Evolutionary conservation across 1,284 basidiomycete genomes (phyloP).

Genomic region (Ceratobasidium sp.): DNA sequence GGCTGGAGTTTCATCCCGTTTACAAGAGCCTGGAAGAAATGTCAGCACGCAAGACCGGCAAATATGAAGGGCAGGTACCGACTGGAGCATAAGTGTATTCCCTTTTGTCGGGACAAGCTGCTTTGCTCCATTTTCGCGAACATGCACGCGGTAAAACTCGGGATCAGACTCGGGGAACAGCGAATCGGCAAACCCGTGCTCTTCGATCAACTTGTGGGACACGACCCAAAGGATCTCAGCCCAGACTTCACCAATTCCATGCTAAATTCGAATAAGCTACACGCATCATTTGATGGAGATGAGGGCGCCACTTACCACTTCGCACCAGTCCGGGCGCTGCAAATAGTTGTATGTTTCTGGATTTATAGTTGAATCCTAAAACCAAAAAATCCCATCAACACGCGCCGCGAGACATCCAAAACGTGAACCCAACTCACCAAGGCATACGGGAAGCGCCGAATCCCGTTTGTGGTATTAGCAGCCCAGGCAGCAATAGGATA

Average conservation of each 20-base stretch:
- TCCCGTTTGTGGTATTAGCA: constrained; percentile 61
- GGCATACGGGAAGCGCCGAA: constrained; percentile 64
- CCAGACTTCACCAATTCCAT: constrained; percentile 67
- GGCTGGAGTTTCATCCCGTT: constrained; percentile 69
- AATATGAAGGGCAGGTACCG: background rate
- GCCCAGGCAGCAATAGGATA: constrained; percentile 68
- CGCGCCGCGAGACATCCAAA: background rate
- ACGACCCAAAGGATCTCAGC: constrained; percentile 65
- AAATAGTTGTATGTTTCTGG: constrained; percentile 67
- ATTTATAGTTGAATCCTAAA: constrained; percentile 61
- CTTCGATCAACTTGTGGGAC: constrained; percentile 59
- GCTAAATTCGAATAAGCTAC: constrained; percentile 50
- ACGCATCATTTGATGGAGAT: background rate
- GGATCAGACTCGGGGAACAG: constrained; percentile 59
- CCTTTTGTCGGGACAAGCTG: constrained; percentile 65
- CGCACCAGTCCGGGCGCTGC: constrained; percentile 61
- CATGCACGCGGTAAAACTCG: constrained; percentile 58
- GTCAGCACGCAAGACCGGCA: background rate
- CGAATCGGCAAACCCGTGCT: constrained; percentile 61
- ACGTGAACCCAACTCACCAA: constrained; percentile 49
- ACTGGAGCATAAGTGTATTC: constrained; percentile 65
- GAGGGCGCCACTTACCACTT: constrained; percentile 49
- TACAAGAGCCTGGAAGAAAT: constrained; percentile 60
- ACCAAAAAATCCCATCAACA: background rate
- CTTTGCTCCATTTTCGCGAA: constrained; percentile 53